Base-by-base conservation (phyloP, 2,329 filamentous ascomycete genomes). In the Ascocoryne sarcoides region DNA sequence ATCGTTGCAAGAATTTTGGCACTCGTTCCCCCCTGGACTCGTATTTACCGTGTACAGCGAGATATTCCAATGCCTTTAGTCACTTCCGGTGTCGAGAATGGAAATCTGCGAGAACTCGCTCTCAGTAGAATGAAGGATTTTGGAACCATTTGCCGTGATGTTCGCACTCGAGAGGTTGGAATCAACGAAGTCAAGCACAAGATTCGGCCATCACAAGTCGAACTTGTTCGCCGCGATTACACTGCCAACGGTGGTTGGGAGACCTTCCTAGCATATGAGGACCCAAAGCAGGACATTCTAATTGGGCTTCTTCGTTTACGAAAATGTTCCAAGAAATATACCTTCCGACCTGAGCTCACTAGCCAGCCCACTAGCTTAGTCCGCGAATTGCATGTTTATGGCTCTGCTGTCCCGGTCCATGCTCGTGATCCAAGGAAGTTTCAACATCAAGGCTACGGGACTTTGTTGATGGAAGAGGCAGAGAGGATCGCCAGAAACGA, bases 11-110 rank as follows among this genome's bases (percentile, higher is more conserved):
- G 92, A n/a, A 98, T 98, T 38, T 68, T 98, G 47, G 92, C 92
- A 0, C 72, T 98, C 2, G 83, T 98, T 0, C 92, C 92, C 1
- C 92, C 92, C 1, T 98, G 92, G 92, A 98, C 93, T 0, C 80
- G 92, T 47, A 98, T 98, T 57, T 98, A 98, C 67, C 87, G 92
- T 45, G 92, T 98, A 0, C 92, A 98, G 68, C 80, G 92, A 61
- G 92, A 98, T 65, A 98, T 98, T 43, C 92, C 92, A n/a, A 98
- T 98, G 92, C 92, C 92, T 1, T 73, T 98, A 17, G 93, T 98
- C n/a, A 96, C 92, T 0, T 94, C 90, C 1, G 92, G 92, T 30
- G 92, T 98, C 0, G 92, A 98, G 65, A 98, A 98, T 54, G 92
- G 92, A 46, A 98, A 98, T 60, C 68, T 98, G 29, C 80, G 92